Evolutionary conservation across 2,329 filamentous ascomycete genomes (phyloP).

Genomic region (Teratosphaeria viscida): DNA sequence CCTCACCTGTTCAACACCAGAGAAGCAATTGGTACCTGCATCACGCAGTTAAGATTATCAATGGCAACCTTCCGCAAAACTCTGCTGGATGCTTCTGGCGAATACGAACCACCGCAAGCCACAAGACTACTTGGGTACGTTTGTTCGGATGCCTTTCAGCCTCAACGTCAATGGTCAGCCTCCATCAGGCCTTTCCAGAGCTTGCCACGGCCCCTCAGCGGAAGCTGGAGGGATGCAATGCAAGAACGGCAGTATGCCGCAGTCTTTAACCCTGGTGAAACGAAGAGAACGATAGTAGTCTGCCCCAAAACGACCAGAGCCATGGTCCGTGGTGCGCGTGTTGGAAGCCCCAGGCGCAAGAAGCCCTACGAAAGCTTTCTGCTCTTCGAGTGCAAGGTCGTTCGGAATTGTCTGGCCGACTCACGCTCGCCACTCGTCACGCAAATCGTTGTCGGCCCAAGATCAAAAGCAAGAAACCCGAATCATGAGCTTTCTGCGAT

Average conservation of each 20-base stretch:
- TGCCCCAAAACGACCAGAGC: background rate
- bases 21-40: background rate
- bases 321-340: background rate
- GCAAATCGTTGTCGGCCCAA: background rate
- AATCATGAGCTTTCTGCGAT: background rate
- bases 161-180: background rate
- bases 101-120: background rate
- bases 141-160: background rate
- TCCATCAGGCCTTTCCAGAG: background rate
- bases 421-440: background rate
- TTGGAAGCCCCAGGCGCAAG: background rate
- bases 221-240: background rate
- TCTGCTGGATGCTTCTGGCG: background rate
- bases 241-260: background rate
- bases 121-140: background rate
- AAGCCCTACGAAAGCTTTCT: background rate
- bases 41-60: background rate
- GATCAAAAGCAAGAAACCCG: background rate
- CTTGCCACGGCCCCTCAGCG: background rate
- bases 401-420: background rate
- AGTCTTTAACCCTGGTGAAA: background rate
- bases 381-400: background rate
- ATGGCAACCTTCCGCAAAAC: background rate
- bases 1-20: background rate
- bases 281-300: too few species aligned